Percentiles rank a stretch among this genome's conserved stretches.
Evolutionary conservation across 2,329 filamentous ascomycete genomes (phyloP).

Genomic region (Sclerotinia nivalis): DNA sequence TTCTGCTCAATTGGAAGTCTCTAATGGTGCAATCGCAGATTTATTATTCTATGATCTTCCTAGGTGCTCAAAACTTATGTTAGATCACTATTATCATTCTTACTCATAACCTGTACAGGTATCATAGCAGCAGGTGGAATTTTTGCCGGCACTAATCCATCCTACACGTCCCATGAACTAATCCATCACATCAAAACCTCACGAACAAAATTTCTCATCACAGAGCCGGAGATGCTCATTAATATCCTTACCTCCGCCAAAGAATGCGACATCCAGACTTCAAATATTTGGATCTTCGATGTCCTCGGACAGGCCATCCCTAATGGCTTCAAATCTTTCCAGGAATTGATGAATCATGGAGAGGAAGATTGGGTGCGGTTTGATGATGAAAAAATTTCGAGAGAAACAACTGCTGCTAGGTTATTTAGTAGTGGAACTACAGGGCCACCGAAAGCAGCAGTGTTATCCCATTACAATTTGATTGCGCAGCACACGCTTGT

Average conservation of each 20-base stretch:
- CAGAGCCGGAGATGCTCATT: conserved; percentile 33
- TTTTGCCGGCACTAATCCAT: conserved; percentile 37
- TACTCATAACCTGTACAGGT: conserved; percentile 22
- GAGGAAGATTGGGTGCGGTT: conserved; percentile 37
- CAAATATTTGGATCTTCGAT: conserved; percentile 38
- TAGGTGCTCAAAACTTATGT: conserved; percentile 24
- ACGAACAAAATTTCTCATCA: conserved; percentile 35
- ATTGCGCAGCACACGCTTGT: conserved; percentile 45
- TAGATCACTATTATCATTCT: no score
- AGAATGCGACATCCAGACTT: conserved; percentile 35
- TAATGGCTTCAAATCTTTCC: conserved; percentile 32
- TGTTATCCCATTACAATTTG: conserved; percentile 43
- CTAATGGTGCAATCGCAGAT: conserved; percentile 25
- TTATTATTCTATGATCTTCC: conserved; percentile 33
- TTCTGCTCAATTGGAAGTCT: not conserved
- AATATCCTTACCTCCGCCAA: conserved; percentile 32
- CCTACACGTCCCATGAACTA: conserved; percentile 38
- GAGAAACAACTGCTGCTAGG: conserved; percentile 47
- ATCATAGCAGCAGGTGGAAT: conserved; percentile 38
- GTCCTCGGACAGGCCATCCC: conserved; percentile 30
- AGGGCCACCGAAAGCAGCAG: conserved; percentile 53
- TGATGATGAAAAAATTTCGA: conserved; percentile 32
- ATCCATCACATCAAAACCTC: conserved; percentile 38
- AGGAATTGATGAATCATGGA: conserved; percentile 31
- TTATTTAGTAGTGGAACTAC: conserved; percentile 53